These are phyloP conservation scores for Gynochthodes officinalis DNA, from an alignment of 257 asterid species.

Conservation along the genomic window DNA sequence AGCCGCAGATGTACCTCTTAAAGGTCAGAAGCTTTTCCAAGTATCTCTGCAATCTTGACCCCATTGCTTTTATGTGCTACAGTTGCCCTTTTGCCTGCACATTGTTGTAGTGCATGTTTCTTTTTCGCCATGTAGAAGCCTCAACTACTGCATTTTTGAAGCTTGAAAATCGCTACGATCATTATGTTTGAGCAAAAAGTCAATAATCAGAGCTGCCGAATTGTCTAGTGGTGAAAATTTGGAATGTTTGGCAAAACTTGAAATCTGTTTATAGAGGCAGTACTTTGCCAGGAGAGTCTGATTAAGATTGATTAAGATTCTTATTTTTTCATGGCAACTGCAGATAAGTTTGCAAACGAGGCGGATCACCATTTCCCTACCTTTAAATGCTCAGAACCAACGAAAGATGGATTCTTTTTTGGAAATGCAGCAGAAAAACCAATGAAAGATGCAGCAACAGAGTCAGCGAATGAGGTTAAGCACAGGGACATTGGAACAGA, in stretches of 20 bases:
- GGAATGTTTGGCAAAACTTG: not conserved
- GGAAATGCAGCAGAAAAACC: slow-evolving; percentile 36
- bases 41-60: not conserved
- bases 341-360: slow-evolving; percentile 81
- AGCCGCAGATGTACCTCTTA: slow-evolving; percentile 44
- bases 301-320: too few relatives aligned
- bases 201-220: too few relatives aligned
- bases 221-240: too few relatives aligned
- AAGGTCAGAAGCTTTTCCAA: slow-evolving; percentile 45
- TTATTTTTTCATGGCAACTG: slow-evolving; percentile 19
- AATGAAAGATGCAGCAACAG: slow-evolving; percentile 27
- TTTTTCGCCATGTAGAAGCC: not conserved
- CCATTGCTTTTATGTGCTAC: slow-evolving; percentile 7
- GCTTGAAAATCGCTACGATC: not conserved
- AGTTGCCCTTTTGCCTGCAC: not conserved
- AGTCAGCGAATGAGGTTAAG: slow-evolving; percentile 41
- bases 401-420: slow-evolving; percentile 68
- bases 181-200: not conserved
- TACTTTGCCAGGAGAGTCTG: not conserved
- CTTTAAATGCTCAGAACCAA: slow-evolving; percentile 54
- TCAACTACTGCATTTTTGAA: slow-evolving; percentile 3
- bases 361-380: slow-evolving; percentile 34
- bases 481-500: slow-evolving; percentile 93
- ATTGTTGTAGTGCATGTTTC: not conserved
- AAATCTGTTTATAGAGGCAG: not conserved